A percentile compares a stretch with the other conserved stretches of the same genome.
Evolutionary conservation across 164 flowering plant species (phyloP).

Genomic region (Magnolia officinalis): DNA sequence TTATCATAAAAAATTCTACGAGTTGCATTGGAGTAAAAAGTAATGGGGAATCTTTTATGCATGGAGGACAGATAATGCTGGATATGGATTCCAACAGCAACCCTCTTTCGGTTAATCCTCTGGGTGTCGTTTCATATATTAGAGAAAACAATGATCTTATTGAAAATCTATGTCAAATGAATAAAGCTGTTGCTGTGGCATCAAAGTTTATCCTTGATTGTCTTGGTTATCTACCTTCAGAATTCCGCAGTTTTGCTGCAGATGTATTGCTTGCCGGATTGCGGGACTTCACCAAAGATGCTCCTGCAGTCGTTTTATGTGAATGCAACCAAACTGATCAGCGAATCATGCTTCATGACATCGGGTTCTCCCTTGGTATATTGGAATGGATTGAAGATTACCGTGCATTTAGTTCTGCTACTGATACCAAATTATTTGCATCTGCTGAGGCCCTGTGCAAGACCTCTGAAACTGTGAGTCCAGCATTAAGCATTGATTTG

Average conservation of each 20-base stretch:
- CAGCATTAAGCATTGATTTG: conserved; percentile 10
- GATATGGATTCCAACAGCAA: conserved; percentile 11
- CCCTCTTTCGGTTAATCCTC: neutral
- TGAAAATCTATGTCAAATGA: conserved; percentile 1
- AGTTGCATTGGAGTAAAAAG: conserved; percentile 26
- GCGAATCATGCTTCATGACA: conserved; percentile 80
- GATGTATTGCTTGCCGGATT: conserved; percentile 70
- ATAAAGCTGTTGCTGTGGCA: conserved; percentile 28
- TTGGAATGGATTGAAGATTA: conserved; percentile 82
- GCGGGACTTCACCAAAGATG: conserved; percentile 48
- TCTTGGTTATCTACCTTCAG: conserved; percentile 67
- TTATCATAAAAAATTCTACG: conserved; percentile 42
- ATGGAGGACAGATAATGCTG: conserved; percentile 11
- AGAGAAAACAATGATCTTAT: conserved; percentile 7
- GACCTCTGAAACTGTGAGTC: conserved; percentile 12
- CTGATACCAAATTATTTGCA: conserved; percentile 14
- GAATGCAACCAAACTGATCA: conserved; percentile 55
- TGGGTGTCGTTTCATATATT: conserved; percentile 2
- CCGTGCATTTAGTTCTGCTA: conserved; percentile 33
- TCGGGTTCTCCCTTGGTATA: conserved; percentile 81
- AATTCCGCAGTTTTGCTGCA: conserved; percentile 70
- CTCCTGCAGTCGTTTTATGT: conserved; percentile 47
- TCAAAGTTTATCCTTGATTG: conserved; percentile 74
- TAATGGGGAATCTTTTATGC: conserved; percentile 9
- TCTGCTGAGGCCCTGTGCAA: conserved; percentile 16